phyloP scores from a whole-genome alignment of 305 asterid species.

The Fraxinus angustifolia region DNA sequence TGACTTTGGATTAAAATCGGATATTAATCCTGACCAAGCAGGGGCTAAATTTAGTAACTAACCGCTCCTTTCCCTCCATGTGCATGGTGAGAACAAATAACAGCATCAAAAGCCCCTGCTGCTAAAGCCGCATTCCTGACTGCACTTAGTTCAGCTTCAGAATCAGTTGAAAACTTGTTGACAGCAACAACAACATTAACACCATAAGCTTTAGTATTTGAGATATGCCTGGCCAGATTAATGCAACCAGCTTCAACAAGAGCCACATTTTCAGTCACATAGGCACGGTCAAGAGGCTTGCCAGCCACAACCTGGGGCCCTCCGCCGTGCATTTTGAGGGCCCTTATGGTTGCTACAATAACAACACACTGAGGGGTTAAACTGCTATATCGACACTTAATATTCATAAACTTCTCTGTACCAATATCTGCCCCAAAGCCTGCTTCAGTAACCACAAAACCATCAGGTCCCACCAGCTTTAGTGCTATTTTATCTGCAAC shows the following conservation, averaged over 20 bases:
- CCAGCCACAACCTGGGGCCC: constrained; percentile 95
- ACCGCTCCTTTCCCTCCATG: constrained; percentile 99
- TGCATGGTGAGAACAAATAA: constrained; percentile 89
- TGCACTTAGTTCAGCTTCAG: constrained; percentile 78
- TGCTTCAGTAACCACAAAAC: constrained; percentile 95
- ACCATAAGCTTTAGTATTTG: constrained; percentile 77
- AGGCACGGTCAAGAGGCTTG: constrained; percentile 86
- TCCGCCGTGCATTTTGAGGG: constrained; percentile 97
- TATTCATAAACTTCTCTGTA: constrained; percentile 91
- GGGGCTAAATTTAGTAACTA: constrained; percentile 28
- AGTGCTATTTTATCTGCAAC: constrained; percentile 91
- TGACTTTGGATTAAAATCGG: no score
- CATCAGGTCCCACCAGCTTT: constrained; percentile 91
- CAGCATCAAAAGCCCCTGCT: constrained; percentile 94
- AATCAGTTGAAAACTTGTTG: constrained; percentile 82
- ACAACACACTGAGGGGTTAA: constrained; percentile 89
- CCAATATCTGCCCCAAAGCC: constrained; percentile 98
- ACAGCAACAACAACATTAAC: constrained; percentile 95
- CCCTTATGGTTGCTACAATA: constrained; percentile 88
- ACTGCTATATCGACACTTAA: constrained; percentile 90
- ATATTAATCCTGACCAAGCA: no score
- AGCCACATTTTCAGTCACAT: constrained; percentile 73
- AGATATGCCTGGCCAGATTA: constrained; percentile 72
- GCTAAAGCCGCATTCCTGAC: constrained; percentile 70
- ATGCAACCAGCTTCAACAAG: constrained; percentile 94